These are phyloP conservation scores for Mucor ambiguus DNA, from an alignment of 371 early-diverging fungal genomes.

Conservation along the genomic window DNA sequence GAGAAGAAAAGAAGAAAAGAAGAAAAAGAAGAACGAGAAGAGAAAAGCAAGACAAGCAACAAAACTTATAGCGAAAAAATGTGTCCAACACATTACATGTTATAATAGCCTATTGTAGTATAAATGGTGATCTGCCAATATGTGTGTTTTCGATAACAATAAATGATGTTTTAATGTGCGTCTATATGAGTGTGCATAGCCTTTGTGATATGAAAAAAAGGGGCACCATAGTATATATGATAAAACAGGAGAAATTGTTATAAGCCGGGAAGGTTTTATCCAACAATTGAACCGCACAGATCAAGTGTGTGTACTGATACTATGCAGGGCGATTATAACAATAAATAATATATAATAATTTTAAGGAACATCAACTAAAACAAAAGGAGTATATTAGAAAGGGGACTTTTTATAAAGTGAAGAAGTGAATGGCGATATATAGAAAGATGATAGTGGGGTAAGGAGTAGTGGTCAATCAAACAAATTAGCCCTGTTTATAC, in stretches of 20 bases:
- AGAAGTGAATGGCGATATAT: slow-evolving; percentile 17
- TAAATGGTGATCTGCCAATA: slow-evolving; percentile 7
- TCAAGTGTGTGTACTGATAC: slow-evolving; percentile 1
- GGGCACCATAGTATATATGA: slow-evolving; percentile 1
- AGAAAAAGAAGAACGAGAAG: slow-evolving; percentile 6
- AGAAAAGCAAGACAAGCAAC: not conserved
- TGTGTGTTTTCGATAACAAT: not conserved
- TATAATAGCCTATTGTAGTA: slow-evolving; percentile 6
- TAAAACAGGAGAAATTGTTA: slow-evolving; percentile 4
- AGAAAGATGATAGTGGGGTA: slow-evolving; percentile 19
- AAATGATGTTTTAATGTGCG: slow-evolving; percentile 7
- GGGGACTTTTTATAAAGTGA: slow-evolving; percentile 6
- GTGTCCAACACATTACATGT: slow-evolving; percentile 1
- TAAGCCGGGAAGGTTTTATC: slow-evolving; percentile 6
- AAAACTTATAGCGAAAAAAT: slow-evolving; percentile 6
- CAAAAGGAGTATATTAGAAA: slow-evolving; percentile 5
- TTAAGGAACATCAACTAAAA: slow-evolving; percentile 3
- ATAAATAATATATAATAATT: slow-evolving; percentile 5
- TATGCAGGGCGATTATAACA: slow-evolving; percentile 13
- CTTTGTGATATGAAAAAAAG: slow-evolving; percentile 11
- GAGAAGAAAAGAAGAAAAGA: not conserved
- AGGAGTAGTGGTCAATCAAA: slow-evolving; percentile 11
- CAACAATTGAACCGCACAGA: slow-evolving; percentile 5
- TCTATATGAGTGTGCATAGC: slow-evolving; percentile 3
- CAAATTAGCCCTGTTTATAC: not conserved